Conservation (phyloP, 306 rosid genomes). For the Lithocarpus polystachyus region DNA sequence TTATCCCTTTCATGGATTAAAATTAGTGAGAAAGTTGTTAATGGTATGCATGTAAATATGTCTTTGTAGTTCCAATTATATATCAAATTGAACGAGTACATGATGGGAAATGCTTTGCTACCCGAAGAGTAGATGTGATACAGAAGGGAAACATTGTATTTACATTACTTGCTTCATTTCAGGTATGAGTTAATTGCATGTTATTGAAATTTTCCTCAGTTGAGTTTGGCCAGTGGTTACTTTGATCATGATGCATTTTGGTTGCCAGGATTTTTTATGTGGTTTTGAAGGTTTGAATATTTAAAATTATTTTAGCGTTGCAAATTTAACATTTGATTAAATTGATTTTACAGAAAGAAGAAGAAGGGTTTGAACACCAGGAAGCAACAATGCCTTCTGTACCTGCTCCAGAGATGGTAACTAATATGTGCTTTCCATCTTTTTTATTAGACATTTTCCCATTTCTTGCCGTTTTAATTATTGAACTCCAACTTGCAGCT, state of each 20-base stretch:
- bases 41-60: neutral
- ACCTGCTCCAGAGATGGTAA: conserved; percentile 70
- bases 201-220: neutral
- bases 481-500: conserved; percentile 52
- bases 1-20: neutral
- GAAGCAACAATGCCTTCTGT: conserved; percentile 62
- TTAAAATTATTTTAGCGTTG: neutral
- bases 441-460: neutral
- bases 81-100: conserved; percentile 71
- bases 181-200: conserved; percentile 38
- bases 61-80: conserved; percentile 76
- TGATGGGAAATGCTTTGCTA: conserved; percentile 91
- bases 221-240: neutral
- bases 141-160: conserved; percentile 81
- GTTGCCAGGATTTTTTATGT: neutral
- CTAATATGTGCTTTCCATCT: conserved; percentile 16
- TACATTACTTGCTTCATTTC: conserved; percentile 84
- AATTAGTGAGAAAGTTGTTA: neutral
- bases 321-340: conserved; percentile 18
- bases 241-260: neutral
- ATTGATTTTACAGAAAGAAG: conserved; percentile 66
- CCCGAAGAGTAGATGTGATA: conserved; percentile 83
- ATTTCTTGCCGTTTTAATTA: neutral
- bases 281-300: neutral
- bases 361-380: conserved; percentile 73